These are phyloP conservation scores for Lentinula detonsa DNA, from an alignment of 768 basidiomycete species.

Conservation along the genomic window DNA sequence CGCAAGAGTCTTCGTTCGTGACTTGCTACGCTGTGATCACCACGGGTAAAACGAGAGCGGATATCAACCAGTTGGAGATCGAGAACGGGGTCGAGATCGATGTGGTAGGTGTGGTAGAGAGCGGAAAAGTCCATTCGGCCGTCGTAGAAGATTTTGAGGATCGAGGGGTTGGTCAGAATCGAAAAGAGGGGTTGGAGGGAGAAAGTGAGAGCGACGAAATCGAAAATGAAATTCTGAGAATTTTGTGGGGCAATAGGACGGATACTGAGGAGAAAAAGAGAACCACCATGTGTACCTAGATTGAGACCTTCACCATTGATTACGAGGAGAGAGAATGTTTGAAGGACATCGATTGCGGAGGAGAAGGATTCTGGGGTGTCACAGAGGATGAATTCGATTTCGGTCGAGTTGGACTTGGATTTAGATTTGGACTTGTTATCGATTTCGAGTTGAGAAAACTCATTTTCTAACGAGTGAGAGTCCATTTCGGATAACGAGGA, in stretches of 20 bases:
- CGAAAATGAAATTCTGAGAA: constrained; percentile 26
- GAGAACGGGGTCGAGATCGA: constrained; percentile 24
- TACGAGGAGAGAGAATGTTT: constrained; percentile 13
- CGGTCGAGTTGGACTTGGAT: not conserved
- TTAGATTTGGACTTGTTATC: not conserved
- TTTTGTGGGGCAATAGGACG: constrained; percentile 19
- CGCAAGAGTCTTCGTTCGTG: constrained; percentile 7
- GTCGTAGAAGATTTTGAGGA: constrained; percentile 37
- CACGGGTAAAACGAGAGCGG: constrained; percentile 17
- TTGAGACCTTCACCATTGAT: constrained; percentile 35
- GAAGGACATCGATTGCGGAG: not conserved
- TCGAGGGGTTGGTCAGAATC: constrained; percentile 20
- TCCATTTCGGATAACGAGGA: too few species aligned
- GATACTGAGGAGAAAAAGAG: constrained; percentile 29
- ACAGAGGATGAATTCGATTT: not conserved
- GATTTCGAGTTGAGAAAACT: not conserved
- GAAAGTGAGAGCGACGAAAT: constrained; percentile 19
- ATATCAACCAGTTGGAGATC: constrained; percentile 38
- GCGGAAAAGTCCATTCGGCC: constrained; percentile 35
- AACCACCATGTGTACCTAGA: constrained; percentile 23
- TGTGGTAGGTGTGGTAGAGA: constrained; percentile 20
- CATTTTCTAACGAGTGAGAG: too few species aligned
- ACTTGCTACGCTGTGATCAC: constrained; percentile 18
- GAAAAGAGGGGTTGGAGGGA: constrained; percentile 18
- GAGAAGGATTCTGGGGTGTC: not conserved